Percentiles rank a stretch among this genome's conserved stretches.
These are phyloP conservation scores for Arctostaphylos glauca DNA, from an alignment of 148 eudicot genomes.

Conservation along the genomic window DNA sequence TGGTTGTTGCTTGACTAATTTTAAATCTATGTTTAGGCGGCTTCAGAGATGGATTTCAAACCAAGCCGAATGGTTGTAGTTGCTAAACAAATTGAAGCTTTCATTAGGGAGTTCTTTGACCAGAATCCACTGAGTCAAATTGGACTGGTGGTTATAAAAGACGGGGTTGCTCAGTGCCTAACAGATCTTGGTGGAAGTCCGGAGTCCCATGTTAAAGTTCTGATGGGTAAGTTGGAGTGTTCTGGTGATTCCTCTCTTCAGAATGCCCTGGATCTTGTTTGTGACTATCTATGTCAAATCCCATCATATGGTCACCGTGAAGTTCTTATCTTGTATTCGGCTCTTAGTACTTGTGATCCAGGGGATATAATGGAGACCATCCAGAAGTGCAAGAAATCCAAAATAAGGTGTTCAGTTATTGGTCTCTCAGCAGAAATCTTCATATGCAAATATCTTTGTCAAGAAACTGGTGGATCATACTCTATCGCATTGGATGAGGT, in stretches of 20 bases:
- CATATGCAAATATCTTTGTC: constrained; percentile 83
- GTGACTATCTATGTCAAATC: constrained; percentile 61
- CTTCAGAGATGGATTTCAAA: constrained; percentile 76
- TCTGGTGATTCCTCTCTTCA: constrained; percentile 95
- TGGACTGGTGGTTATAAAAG: constrained; percentile 72
- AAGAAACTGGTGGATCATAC: constrained; percentile 90
- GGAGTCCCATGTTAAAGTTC: constrained; percentile 83
- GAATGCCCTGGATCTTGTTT: constrained; percentile 85
- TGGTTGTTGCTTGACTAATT: constrained; percentile 7
- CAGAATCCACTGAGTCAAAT: constrained; percentile 95
- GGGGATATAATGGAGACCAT: constrained; percentile 90
- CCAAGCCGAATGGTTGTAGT: constrained; percentile 89
- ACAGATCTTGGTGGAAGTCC: constrained; percentile 98
- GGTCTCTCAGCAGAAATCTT: constrained; percentile 92
- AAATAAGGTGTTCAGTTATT: constrained; percentile 82
- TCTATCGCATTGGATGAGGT: constrained; percentile 93
- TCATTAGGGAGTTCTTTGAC: constrained; percentile 89
- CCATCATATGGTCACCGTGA: constrained; percentile 98
- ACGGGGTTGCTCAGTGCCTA: constrained; percentile 79
- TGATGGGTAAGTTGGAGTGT: constrained; percentile 84
- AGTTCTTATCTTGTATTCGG: constrained; percentile 76
- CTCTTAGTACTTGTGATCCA: constrained; percentile 94
- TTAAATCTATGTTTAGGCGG: constrained; percentile 53
- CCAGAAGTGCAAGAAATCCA: constrained; percentile 86
- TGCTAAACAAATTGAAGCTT: constrained; percentile 82